phyloP scores from a whole-genome alignment of 371 early-diverging fungal genomes.

The Mortierella sp. region DNA sequence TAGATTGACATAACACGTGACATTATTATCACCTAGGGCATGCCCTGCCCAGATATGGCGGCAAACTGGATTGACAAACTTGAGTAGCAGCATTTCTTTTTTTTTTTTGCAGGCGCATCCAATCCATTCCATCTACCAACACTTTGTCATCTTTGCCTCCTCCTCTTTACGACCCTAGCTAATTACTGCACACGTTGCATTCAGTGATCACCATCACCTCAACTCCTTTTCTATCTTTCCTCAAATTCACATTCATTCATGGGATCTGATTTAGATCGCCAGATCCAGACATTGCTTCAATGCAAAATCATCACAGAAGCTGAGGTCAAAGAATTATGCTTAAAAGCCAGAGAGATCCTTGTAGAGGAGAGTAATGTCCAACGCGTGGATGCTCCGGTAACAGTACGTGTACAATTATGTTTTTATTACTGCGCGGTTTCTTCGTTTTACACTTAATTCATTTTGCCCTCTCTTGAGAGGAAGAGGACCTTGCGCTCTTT shows the following conservation, averaged over 20 bases:
- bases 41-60: no score
- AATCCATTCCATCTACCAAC: no score
- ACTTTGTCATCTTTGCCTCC: no score
- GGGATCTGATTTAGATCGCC: constrained; percentile 68
- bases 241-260: constrained; percentile 9
- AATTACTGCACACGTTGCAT: background rate
- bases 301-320: constrained; percentile 94
- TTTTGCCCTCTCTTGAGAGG: background rate
- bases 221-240: background rate
- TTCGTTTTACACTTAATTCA: background rate
- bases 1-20: no score
- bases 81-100: no score
- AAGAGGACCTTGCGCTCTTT: no score
- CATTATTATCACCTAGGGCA: no score
- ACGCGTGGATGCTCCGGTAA: constrained; percentile 96
- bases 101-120: no score
- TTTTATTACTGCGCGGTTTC: constrained; percentile 1
- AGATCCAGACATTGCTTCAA: constrained; percentile 87
- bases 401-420: constrained; percentile 66
- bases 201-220: no score
- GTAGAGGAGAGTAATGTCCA: constrained; percentile 97
- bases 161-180: no score
- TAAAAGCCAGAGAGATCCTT: constrained; percentile 94
- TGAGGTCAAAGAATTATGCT: constrained; percentile 94
- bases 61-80: no score